Base-by-base conservation (phyloP, 257 asterid species). In the Rehmannia glutinosa region DNA sequence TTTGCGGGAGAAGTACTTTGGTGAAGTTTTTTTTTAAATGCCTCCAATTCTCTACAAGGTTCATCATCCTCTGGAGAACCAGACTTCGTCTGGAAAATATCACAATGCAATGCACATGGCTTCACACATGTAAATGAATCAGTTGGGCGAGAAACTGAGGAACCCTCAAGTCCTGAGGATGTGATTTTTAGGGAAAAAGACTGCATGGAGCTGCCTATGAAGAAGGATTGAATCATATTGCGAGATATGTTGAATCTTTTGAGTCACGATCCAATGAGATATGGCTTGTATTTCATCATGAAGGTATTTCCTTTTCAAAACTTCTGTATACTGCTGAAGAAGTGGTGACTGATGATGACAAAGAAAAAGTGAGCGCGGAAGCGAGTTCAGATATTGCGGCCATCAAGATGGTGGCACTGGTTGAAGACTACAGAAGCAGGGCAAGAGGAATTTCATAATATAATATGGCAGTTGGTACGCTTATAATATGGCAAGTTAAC, bases 371-470 rank as follows among this genome's bases (percentile, higher is more conserved):
- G 84, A 90, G 66, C 78, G 76, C 64, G 82, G 20, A 88, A 91
- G 78, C 90, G 87, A 50, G 73, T 86, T 66, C 96, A 90, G 81
- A 83, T 90, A 77, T 84, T 93, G 77, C 96, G 83, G 68, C 96
- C 99, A 64, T 93, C 99, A 80, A 86, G 82, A 69, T 93, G 99
- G 99, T 93, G 99, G 99, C 86, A 85, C 72, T 84, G 96, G 99
- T 77, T 93, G 81, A 93, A 83, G 86, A 85, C 88, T 68, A 88
- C 97, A 38, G 87, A 88, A 77, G 88, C 92, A 75, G 99, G 99
- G 63, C 84, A 79, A 74, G 88, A 84, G 79, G 96, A 88, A 88
- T 81, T 88, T 81, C 89, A 91, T 60, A 82, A 78, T 78, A 83
- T 93, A 55, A 84, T 93, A 81, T 65, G 84, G 81, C 99, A 93